phyloP scores from a whole-genome alignment of 768 basidiomycete species.

The Infundibulicybe gibba region DNA sequence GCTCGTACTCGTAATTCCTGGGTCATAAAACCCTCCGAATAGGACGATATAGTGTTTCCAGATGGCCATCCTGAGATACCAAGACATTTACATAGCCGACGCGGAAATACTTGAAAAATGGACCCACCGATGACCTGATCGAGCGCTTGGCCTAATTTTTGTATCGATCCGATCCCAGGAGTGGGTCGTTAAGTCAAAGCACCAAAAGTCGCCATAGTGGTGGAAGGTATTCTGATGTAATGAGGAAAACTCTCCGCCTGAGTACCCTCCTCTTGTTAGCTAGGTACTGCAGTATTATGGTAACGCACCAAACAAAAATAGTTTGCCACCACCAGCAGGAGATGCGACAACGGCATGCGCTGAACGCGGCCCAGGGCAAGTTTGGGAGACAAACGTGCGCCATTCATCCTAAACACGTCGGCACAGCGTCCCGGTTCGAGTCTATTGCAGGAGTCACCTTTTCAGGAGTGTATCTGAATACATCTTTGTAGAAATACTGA shows the following conservation, averaged over 20 bases:
- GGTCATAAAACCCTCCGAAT: conserved; percentile 91
- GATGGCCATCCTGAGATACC: conserved; percentile 69
- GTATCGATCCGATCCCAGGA: conserved; percentile 89
- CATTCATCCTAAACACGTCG: conserved; percentile 66
- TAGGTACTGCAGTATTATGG: neutral
- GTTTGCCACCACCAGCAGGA: conserved; percentile 78
- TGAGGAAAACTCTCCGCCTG: conserved; percentile 85
- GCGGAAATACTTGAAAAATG: neutral
- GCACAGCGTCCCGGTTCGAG: neutral
- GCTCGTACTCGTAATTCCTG: conserved; percentile 70
- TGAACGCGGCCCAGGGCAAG: conserved; percentile 83
- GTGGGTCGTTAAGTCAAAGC: conserved; percentile 75
- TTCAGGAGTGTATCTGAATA: conserved; percentile 82
- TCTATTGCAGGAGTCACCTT: conserved; percentile 38
- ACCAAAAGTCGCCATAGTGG: conserved; percentile 89
- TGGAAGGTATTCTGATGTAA: conserved; percentile 81
- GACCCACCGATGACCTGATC: conserved; percentile 77
- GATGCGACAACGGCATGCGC: conserved; percentile 80
- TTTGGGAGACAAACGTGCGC: conserved; percentile 80
- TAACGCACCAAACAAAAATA: conserved; percentile 71
- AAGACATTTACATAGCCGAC: too few species aligned
- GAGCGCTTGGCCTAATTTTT: conserved; percentile 71
- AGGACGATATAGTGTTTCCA: conserved; percentile 88
- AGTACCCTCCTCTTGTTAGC: neutral
- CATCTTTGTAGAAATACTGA: conserved; percentile 85